A percentile compares a stretch with the other conserved stretches of the same genome.
phyloP scores from a whole-genome alignment of 164 flowering plant genomes.

The Dillenia turbinata region DNA sequence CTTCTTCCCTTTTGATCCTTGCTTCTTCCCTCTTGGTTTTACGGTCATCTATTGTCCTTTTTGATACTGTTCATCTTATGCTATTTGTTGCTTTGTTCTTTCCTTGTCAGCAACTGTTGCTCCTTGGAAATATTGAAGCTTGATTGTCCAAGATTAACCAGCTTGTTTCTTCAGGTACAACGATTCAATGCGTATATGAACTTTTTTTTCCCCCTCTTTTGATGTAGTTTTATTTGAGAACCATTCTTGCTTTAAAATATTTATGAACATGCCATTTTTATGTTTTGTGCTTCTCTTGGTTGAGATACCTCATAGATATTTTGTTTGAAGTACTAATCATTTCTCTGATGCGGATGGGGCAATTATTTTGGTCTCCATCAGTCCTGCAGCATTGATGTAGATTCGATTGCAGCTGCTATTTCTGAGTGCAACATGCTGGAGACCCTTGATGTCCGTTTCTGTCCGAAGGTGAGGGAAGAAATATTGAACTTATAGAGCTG shows the following conservation, averaged over 20 bases:
- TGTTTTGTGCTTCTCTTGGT: not conserved
- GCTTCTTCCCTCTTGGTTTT: not conserved
- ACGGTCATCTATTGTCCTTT: not conserved
- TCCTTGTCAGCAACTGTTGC: constrained; percentile 61
- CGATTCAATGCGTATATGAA: no score
- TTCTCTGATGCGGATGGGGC: not conserved
- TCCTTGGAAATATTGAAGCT: constrained; percentile 80
- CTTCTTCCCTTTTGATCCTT: not conserved
- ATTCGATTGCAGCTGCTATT: constrained; percentile 65
- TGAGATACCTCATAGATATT: not conserved
- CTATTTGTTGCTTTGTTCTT: constrained; percentile 1
- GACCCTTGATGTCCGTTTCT: constrained; percentile 90
- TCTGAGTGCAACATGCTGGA: constrained; percentile 76
- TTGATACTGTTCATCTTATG: not conserved
- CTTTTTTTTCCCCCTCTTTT: no score
- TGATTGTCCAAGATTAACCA: constrained; percentile 73
- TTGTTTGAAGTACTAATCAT: not conserved
- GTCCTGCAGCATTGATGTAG: constrained; percentile 82
- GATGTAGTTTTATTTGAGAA: not conserved
- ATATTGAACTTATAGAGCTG: no score
- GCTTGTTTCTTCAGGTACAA: constrained; percentile 92
- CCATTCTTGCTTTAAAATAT: not conserved
- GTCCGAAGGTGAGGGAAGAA: constrained; percentile 64
- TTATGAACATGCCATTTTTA: not conserved
- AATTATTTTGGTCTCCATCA: constrained; percentile 16